Evolutionary conservation across 2,329 filamentous ascomycete species (phyloP).

Genomic region (Arthrobotrys megalospora): DNA sequence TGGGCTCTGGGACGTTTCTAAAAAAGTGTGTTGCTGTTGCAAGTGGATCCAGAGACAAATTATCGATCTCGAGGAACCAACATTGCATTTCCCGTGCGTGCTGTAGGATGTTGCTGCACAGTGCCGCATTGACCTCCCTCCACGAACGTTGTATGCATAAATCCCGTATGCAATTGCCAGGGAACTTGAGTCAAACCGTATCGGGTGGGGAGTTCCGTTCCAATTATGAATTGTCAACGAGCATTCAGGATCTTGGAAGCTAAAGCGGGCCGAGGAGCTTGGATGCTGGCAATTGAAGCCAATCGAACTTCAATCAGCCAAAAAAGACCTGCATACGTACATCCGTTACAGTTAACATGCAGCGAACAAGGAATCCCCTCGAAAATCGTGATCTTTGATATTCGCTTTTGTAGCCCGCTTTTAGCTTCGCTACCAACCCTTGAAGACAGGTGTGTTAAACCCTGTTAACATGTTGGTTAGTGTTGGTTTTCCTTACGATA

Average conservation of each 20-base stretch:
- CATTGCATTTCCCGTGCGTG: constrained; percentile 25
- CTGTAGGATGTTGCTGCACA: constrained; percentile 13
- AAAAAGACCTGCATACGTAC: constrained; percentile 25
- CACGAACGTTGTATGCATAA: constrained; percentile 36
- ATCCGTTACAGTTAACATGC: constrained; percentile 17
- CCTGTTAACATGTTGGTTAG: constrained; percentile 8
- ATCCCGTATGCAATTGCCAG: constrained; percentile 38
- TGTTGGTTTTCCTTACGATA: constrained; percentile 38
- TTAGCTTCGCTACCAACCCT: constrained; percentile 41
- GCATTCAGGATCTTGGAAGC: constrained; percentile 18
- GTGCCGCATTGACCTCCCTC: constrained; percentile 27
- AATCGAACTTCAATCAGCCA: not conserved
- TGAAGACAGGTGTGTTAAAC: constrained; percentile 7
- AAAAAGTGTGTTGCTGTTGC: constrained; percentile 28
- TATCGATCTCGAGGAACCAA: constrained; percentile 13
- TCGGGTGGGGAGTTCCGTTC: constrained; percentile 30
- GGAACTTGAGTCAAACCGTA: constrained; percentile 17
- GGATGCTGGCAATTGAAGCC: not conserved
- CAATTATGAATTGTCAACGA: constrained; percentile 11
- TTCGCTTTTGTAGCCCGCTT: constrained; percentile 8
- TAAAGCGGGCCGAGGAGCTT: constrained; percentile 7
- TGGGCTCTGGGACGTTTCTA: not conserved
- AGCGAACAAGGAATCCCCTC: constrained; percentile 46
- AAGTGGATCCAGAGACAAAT: constrained; percentile 10
- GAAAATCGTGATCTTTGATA: constrained; percentile 44